Evolutionary conservation across 2,329 filamentous ascomycete species (phyloP).

Genomic region (Pseudopyrenochaeta lycopersici): DNA sequence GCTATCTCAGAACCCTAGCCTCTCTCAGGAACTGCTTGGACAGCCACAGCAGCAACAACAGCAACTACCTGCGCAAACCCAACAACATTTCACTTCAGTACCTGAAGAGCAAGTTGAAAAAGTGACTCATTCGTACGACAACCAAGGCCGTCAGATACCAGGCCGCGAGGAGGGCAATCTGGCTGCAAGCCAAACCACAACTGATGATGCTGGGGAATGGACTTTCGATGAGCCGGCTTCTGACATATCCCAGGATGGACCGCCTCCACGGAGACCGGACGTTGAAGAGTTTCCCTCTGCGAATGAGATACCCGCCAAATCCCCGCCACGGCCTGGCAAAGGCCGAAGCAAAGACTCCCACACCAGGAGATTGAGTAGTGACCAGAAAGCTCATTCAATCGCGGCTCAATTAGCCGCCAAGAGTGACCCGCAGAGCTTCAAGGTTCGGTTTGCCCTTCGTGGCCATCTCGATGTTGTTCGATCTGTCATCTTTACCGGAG

Average conservation of each 20-base stretch:
- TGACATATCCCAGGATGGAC: slow-evolving; percentile 63
- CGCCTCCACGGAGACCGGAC: slow-evolving; percentile 74
- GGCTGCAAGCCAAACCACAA: slow-evolving; percentile 42
- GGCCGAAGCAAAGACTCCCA: slow-evolving; percentile 73
- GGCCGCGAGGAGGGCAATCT: slow-evolving; percentile 55
- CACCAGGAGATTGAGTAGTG: slow-evolving; percentile 67
- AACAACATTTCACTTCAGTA: slow-evolving; percentile 51
- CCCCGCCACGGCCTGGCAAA: slow-evolving; percentile 72
- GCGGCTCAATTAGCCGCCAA: slow-evolving; percentile 56
- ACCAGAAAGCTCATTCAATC: slow-evolving; percentile 67
- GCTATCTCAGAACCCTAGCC: slow-evolving; percentile 45
- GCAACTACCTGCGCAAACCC: slow-evolving; percentile 35
- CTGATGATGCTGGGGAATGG: slow-evolving; percentile 77
- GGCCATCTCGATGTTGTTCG: slow-evolving; percentile 95
- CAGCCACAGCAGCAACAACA: slow-evolving; percentile 16
- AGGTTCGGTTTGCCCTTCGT: slow-evolving; percentile 88
- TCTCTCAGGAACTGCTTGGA: slow-evolving; percentile 49
- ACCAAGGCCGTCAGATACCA: slow-evolving; percentile 62
- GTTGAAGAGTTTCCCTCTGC: slow-evolving; percentile 87
- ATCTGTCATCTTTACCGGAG: slow-evolving; percentile 95
- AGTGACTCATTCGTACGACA: slow-evolving; percentile 67
- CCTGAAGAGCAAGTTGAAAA: slow-evolving; percentile 66
- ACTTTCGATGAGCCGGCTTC: slow-evolving; percentile 84
- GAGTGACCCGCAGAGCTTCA: slow-evolving; percentile 80
- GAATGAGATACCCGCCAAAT: slow-evolving; percentile 79